Conservation (phyloP, 352 stramenopile genomes). For the Phytophthora gonapodyides region DNA sequence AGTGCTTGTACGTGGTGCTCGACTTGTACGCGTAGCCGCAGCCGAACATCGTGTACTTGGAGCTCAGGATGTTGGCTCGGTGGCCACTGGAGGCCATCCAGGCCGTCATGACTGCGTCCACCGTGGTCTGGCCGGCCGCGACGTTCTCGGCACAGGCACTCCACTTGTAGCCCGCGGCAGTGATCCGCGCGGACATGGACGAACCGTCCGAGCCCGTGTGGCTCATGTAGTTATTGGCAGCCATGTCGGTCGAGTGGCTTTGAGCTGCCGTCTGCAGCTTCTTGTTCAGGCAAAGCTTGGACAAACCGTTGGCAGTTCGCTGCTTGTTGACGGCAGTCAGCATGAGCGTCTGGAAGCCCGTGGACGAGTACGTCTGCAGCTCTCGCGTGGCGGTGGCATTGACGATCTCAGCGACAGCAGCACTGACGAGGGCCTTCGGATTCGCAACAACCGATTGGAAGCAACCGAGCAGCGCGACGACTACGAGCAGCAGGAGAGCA, state of each 20-base stretch:
- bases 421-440: slow-evolving; percentile 2
- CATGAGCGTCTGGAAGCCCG: slow-evolving; percentile 34
- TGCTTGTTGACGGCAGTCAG: slow-evolving; percentile 48
- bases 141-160: slow-evolving; percentile 50
- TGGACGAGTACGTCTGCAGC: slow-evolving; percentile 33
- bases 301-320: slow-evolving; percentile 36
- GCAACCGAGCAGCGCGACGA: slow-evolving; percentile 8
- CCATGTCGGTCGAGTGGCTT: slow-evolving; percentile 33
- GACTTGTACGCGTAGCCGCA: slow-evolving; percentile 31
- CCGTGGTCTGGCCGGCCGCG: slow-evolving; percentile 38
- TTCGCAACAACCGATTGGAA: neutral
- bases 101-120: slow-evolving; percentile 43
- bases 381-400: slow-evolving; percentile 15
- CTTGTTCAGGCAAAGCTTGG: slow-evolving; percentile 37
- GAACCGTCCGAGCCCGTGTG: slow-evolving; percentile 45
- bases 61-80: slow-evolving; percentile 39
- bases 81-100: slow-evolving; percentile 54
- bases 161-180: slow-evolving; percentile 38
- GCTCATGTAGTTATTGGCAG: slow-evolving; percentile 44
- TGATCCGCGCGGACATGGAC: slow-evolving; percentile 38
- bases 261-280: slow-evolving; percentile 25
- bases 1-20: slow-evolving; percentile 38
- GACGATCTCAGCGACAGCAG: slow-evolving; percentile 6
- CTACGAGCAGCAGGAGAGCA: slow-evolving; percentile 2
- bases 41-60: slow-evolving; percentile 27